A percentile compares a stretch with the other conserved stretches of the same genome.
Evolutionary conservation across 2,329 filamentous ascomycete species (phyloP).

Genomic region (Ceratocystis cacaofunesta): DNA sequence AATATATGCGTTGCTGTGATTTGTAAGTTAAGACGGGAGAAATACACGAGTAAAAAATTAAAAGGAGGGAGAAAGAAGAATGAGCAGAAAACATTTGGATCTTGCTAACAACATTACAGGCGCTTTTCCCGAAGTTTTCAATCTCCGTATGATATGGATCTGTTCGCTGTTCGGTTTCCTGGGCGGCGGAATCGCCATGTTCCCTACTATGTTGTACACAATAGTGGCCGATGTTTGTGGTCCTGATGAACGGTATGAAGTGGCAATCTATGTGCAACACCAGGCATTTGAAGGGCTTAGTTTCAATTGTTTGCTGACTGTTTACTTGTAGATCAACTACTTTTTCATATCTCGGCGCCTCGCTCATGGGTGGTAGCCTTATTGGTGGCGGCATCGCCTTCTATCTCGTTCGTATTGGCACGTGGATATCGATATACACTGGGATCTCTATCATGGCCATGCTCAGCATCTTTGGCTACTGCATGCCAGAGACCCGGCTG

Average conservation of each 20-base stretch:
- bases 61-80: neutral
- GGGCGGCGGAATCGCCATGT: constrained; percentile 19
- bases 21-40: constrained; percentile 7
- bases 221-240: constrained; percentile 18
- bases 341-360: constrained; percentile 18
- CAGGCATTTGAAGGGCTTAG: neutral
- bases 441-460: constrained; percentile 14
- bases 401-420: constrained; percentile 17
- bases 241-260: constrained; percentile 13
- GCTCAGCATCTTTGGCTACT: constrained; percentile 10
- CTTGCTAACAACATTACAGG: constrained; percentile 4
- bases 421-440: constrained; percentile 16
- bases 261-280: constrained; percentile 10
- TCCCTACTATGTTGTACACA: constrained; percentile 18
- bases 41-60: neutral
- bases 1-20: constrained; percentile 13
- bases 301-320: neutral
- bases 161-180: constrained; percentile 17
- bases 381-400: constrained; percentile 19
- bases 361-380: constrained; percentile 16
- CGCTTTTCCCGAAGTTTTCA: constrained; percentile 16
- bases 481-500: constrained; percentile 17
- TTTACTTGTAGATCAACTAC: constrained; percentile 15
- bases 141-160: constrained; percentile 18
- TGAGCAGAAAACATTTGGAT: no score